phyloP scores from a whole-genome alignment of 1,284 basidiomycete genomes.

The Grifola frondosa region DNA sequence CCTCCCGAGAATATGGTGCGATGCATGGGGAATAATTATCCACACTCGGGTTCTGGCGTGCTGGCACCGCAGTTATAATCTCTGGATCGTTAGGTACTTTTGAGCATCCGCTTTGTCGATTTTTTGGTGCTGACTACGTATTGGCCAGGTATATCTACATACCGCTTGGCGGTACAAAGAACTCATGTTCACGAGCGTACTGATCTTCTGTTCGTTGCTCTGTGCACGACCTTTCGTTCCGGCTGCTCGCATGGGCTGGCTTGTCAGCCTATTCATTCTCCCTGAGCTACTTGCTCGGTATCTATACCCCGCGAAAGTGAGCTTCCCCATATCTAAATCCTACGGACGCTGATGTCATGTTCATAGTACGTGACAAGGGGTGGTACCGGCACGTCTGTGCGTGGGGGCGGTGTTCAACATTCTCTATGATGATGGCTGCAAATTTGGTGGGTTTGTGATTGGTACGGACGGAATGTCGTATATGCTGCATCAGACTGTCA shows the following conservation, averaged over 20 bases:
- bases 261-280: constrained; percentile 87
- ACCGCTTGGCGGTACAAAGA: constrained; percentile 82
- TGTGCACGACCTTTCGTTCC: constrained; percentile 95
- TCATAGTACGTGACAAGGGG: constrained; percentile 56
- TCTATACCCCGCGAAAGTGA: constrained; percentile 66
- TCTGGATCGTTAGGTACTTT: constrained; percentile 94
- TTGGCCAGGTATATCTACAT: constrained; percentile 90
- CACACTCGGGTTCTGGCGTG: constrained; percentile 89
- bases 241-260: constrained; percentile 95
- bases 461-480: constrained; percentile 82
- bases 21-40: constrained; percentile 99
- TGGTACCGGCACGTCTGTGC: constrained; percentile 93
- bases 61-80: constrained; percentile 97
- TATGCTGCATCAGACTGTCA: constrained; percentile 66
- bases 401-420: constrained; percentile 85
- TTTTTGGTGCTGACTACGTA: background rate
- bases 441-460: constrained; percentile 94
- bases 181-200: constrained; percentile 64
- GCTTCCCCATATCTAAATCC: constrained; percentile 20
- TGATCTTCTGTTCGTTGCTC: constrained; percentile 97
- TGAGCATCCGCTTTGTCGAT: too few relatives aligned
- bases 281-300: constrained; percentile 77
- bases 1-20: constrained; percentile 99
- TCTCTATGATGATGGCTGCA: constrained; percentile 90
- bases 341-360: background rate